A percentile compares a stretch with the other conserved stretches of the same genome.
Evolutionary conservation across 2,329 filamentous ascomycete species (phyloP).

Genomic region (Nigrospora sphaerica): DNA sequence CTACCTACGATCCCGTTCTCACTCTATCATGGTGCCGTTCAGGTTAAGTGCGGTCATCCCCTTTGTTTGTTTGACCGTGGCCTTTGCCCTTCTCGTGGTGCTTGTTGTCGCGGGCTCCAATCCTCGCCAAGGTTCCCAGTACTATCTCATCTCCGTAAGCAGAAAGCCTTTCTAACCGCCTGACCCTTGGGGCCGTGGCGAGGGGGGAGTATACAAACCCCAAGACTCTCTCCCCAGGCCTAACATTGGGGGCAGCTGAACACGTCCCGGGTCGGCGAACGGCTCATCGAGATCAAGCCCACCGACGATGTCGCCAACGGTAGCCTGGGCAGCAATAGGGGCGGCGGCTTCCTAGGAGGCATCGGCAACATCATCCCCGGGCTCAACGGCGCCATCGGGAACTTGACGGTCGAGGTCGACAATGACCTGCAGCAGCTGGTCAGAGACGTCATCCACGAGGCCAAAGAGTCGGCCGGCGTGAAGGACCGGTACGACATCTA

Average conservation of each 20-base stretch:
- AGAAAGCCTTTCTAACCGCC: not conserved
- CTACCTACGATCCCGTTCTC: too few relatives aligned
- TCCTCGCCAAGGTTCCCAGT: not conserved
- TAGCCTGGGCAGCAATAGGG: not conserved
- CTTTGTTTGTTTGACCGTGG: not conserved
- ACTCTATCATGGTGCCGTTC: not conserved
- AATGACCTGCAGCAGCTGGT: not conserved
- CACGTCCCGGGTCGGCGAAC: not conserved
- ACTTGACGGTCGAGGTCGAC: not conserved
- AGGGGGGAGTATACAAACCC: not conserved
- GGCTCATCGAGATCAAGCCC: not conserved
- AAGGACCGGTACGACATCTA: slow-evolving; percentile 2
- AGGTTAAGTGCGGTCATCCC: slow-evolving; percentile 1
- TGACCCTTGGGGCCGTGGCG: not conserved
- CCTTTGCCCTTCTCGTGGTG: not conserved
- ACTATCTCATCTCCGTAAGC: slow-evolving; percentile 1
- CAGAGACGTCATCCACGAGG: not conserved
- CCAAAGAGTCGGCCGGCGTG: not conserved
- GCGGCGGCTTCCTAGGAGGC: not conserved
- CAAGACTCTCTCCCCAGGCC: not conserved
- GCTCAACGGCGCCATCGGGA: not conserved
- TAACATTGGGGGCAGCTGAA: not conserved
- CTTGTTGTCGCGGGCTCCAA: not conserved
- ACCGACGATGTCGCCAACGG: not conserved
- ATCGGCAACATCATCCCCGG: not conserved